Base-by-base conservation (phyloP, 2,329 filamentous ascomycete species). In the Shiraia bambusicola region DNA sequence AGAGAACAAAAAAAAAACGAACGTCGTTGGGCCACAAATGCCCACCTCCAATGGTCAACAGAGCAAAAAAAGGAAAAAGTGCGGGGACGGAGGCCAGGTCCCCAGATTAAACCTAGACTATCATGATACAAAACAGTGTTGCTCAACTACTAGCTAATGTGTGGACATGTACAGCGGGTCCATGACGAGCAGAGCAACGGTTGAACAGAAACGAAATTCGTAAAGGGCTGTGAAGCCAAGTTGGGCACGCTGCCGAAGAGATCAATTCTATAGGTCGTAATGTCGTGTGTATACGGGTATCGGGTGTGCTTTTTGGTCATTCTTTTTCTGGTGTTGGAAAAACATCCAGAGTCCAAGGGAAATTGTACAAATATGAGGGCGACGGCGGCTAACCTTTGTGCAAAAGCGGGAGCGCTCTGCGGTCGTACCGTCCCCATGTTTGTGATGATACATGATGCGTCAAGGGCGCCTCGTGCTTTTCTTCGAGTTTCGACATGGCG, bases 241-340 rank as follows among this genome's bases (percentile, higher is more conserved):
- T 43, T 45, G 29, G 19, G 14, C 28, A 32, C 17, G 12, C 25
- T 37, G 42, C 42, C 50, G 44, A 35, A 41, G 10, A 34, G 30
- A 36, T 49, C 61, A 54, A 46, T 37, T 66, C 63, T 65, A 66
- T 62, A 50, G 49, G 57, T 66, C 63, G 59, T 66, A 56, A 66
- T 60, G 50, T 62, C 61, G 56, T 65, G 43, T 64, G 50, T 63
- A 61, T 52, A 47, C 51, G 61, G 63, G 63, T 66, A 65, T 66
- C 61, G 53, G 59, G 46, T 59, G 13, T 64, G 56, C 53, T 52
- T 56, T n/a, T 57, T 49, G 50, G 49, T 42, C 47, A 51, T 30
- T 41, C 38, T 56, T 38, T 48, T 54, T 49, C 35, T 48, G 38
- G 52, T 40, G 39, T 37, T 34, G 42, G 42, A 28, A 34, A 39